Base-by-base conservation (phyloP, 2,329 filamentous ascomycete genomes). In the Talaromyces piceae region DNA sequence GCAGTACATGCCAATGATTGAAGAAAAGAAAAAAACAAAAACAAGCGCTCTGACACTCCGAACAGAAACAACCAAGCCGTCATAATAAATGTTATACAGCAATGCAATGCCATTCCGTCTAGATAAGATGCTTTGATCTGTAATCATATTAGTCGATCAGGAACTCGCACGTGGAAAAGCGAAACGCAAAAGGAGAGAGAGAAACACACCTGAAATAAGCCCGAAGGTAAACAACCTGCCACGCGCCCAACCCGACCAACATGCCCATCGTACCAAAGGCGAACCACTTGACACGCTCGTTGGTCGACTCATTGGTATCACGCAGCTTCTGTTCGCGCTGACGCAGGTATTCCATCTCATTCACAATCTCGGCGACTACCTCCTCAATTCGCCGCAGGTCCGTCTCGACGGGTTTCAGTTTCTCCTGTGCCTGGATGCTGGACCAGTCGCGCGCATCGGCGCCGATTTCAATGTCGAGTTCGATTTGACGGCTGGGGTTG, bases 301-400 rank as follows among this genome's bases (percentile, higher is more conserved):
- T 98, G 59, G 93, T 98, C 78, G 91, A 97, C 84, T 98, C 93
- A 73, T 98, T 98, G 61, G 93, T 98, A 75, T 98, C 91, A 69
- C 93, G 81, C 62, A 98, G 80, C 77, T 89, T 95, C 81, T 95
- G 90, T 78, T 98, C 93, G 62, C 93, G 82, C 33, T 72, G 63
- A 59, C 93, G 82, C 62, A 98, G 81, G 74, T 97, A 98, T 58
- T 97, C 91, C 91, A 98, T 95, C 79, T 97, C 91, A 57, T 73
- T 73, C 45, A 96, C 91, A 57, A 97, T 83, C 75, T 97, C 91
- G 58, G 77, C 79, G 33, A 95, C 87, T 67, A 91, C 80, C 74
- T 96, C 93, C 70, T 95, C 90, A 65, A 97, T 87, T 60, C 90
- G 84, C 64, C 91, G 85, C 65, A 98, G 81, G 70, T 97, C 93